Percentiles rank a stretch among this genome's conserved stretches.
These are phyloP conservation scores for Silene latifolia DNA, from an alignment of 148 eudicot genomes.

Conservation along the genomic window DNA sequence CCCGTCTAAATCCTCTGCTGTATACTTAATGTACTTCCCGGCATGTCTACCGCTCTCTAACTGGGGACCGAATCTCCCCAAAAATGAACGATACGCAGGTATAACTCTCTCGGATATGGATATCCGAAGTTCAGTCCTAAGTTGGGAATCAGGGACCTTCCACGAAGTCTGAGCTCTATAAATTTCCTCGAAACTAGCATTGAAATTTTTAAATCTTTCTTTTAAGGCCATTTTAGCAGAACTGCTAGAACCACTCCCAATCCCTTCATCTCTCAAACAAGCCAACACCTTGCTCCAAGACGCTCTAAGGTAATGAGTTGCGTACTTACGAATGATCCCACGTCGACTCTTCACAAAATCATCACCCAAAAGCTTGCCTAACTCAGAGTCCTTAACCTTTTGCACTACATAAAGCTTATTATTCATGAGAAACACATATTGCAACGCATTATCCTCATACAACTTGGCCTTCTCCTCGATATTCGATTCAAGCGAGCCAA, in stretches of 20 bases:
- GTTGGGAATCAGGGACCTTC: slow-evolving; percentile 92
- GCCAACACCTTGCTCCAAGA: slow-evolving; percentile 73
- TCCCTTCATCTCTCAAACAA: slow-evolving; percentile 87
- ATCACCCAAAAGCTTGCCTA: slow-evolving; percentile 78
- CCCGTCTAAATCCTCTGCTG: slow-evolving; percentile 83
- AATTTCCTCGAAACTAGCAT: slow-evolving; percentile 82
- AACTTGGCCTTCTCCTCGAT: slow-evolving; percentile 74
- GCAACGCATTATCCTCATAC: slow-evolving; percentile 72
- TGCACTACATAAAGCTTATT: slow-evolving; percentile 78
- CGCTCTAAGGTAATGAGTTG: slow-evolving; percentile 73
- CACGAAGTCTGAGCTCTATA: slow-evolving; percentile 80
- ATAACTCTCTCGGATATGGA: slow-evolving; percentile 83
- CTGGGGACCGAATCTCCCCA: slow-evolving; percentile 79
- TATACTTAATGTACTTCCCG: slow-evolving; percentile 88
- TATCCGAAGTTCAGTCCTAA: slow-evolving; percentile 80
- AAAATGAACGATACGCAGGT: slow-evolving; percentile 82
- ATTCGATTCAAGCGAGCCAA: slow-evolving; percentile 57
- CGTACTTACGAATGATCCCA: slow-evolving; percentile 66
- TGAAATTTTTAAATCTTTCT: slow-evolving; percentile 87
- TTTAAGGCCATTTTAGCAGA: slow-evolving; percentile 67
- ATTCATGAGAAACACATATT: slow-evolving; percentile 79
- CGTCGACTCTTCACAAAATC: slow-evolving; percentile 75
- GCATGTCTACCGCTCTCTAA: slow-evolving; percentile 74
- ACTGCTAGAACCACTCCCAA: slow-evolving; percentile 64
- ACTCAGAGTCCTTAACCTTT: slow-evolving; percentile 85